Conservation (phyloP, 2,329 filamentous ascomycete species). For the Trichoderma sp. region DNA sequence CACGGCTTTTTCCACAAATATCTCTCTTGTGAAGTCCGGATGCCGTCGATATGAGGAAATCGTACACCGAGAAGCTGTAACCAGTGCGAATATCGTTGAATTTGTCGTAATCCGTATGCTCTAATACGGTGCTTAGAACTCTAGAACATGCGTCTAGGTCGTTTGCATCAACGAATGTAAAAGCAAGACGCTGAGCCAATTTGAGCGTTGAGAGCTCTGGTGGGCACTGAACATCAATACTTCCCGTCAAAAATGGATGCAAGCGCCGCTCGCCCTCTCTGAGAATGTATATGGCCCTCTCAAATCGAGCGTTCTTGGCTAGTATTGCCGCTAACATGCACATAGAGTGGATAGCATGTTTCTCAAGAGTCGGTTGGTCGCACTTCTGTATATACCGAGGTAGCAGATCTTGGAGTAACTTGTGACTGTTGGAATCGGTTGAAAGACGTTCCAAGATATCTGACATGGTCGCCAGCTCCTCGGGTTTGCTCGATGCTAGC, state of each 20-base stretch:
- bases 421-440: neutral
- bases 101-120: too few relatives aligned
- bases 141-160: neutral
- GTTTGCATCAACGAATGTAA: neutral
- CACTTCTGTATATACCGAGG: neutral
- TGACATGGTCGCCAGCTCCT: neutral
- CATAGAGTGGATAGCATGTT: neutral
- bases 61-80: accelerated
- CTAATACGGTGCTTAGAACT: neutral
- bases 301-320: too few relatives aligned
- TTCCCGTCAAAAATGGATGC: too few relatives aligned
- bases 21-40: too few relatives aligned
- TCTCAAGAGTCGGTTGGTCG: neutral
- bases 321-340: neutral
- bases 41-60: neutral
- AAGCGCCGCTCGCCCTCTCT: neutral
- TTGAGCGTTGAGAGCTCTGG: neutral
- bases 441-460: neutral
- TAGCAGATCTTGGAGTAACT: neutral
- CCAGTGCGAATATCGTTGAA: accelerated
- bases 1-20: too few relatives aligned
- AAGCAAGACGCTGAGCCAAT: neutral
- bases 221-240: accelerated
- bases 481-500: neutral
- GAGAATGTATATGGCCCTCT: neutral